phyloP scores from a whole-genome alignment of 306 rosid genomes.

The Citrullus colocynthis region DNA sequence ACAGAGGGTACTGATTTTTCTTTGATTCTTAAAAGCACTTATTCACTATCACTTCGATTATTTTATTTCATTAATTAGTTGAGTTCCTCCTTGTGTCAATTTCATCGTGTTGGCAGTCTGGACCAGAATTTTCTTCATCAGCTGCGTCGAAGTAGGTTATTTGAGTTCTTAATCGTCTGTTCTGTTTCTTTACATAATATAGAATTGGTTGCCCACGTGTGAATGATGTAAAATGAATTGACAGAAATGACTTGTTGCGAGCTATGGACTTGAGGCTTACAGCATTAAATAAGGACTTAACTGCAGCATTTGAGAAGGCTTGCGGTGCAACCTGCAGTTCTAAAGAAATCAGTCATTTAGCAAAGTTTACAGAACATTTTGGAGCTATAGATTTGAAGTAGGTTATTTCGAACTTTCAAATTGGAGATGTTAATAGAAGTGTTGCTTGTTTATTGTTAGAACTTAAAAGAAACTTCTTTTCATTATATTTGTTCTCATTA shows the following conservation, averaged over 20 bases:
- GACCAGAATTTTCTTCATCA: constrained; percentile 38
- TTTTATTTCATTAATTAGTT: constrained; percentile 5
- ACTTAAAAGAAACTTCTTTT: not conserved
- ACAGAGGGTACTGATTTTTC: constrained; percentile 27
- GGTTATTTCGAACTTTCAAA: constrained; percentile 19
- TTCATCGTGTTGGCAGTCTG: constrained; percentile 36
- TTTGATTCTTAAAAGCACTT: not conserved
- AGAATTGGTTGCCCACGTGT: constrained; percentile 17
- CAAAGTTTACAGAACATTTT: constrained; percentile 37
- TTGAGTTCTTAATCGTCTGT: constrained; percentile 15
- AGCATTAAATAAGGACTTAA: constrained; percentile 53
- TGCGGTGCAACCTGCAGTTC: constrained; percentile 29
- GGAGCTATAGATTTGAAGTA: constrained; percentile 63
- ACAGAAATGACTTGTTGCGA: constrained; percentile 75
- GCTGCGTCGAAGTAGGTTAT: constrained; percentile 80
- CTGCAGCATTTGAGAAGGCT: constrained; percentile 35
- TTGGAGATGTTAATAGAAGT: not conserved
- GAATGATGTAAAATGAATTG: constrained; percentile 26
- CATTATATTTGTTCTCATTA: not conserved
- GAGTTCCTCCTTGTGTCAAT: constrained; percentile 20
- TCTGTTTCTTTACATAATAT: constrained; percentile 10
- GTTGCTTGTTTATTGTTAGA: not conserved
- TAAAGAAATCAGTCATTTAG: constrained; percentile 32
- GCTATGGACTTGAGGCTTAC: constrained; percentile 83
- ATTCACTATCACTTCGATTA: not conserved